A percentile compares a stretch with the other conserved stretches of the same genome.
Evolutionary conservation across 2,329 filamentous ascomycete genomes (phyloP).

Genomic region (Rhynchosporium agropyri): DNA sequence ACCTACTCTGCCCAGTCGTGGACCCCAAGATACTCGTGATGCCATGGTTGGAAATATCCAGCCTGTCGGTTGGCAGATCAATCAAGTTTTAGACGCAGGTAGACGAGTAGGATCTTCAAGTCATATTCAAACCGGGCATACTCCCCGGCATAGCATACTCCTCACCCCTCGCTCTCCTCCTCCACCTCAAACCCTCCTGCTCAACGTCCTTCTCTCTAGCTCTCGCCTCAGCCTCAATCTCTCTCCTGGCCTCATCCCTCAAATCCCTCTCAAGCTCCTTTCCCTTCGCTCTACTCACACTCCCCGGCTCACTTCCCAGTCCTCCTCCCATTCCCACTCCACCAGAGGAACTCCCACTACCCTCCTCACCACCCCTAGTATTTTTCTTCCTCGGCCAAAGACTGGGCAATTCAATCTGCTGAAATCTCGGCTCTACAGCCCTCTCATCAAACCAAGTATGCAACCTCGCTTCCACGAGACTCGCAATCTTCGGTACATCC

Average conservation of each 20-base stretch:
- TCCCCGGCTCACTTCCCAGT: constrained; percentile 41
- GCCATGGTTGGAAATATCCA: background rate
- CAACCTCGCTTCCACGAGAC: constrained; percentile 76
- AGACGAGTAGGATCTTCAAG: constrained; percentile 21
- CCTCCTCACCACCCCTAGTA: constrained; percentile 71
- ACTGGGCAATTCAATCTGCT: constrained; percentile 81
- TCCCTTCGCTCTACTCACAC: constrained; percentile 56
- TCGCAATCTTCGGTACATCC: constrained; percentile 86
- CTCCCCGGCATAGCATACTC: constrained; percentile 44
- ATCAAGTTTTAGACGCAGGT: background rate
- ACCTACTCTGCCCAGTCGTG: too few species aligned
- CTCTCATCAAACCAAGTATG: constrained; percentile 89
- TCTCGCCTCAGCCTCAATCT: constrained; percentile 49
- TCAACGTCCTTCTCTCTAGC: constrained; percentile 38
- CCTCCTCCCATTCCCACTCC: background rate
- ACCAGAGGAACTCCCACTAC: constrained; percentile 5
- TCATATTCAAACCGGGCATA: constrained; percentile 42
- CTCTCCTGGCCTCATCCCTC: constrained; percentile 54
- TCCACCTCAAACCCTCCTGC: constrained; percentile 41
- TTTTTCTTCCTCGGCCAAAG: constrained; percentile 86
- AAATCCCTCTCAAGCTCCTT: constrained; percentile 55
- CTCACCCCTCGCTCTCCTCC: constrained; percentile 41
- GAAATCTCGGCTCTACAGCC: constrained; percentile 82
- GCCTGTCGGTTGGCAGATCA: background rate
- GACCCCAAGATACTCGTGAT: background rate